phyloP scores from a whole-genome alignment of 495 filamentous ascomycete species.

The Penicillium fimorum region DNA sequence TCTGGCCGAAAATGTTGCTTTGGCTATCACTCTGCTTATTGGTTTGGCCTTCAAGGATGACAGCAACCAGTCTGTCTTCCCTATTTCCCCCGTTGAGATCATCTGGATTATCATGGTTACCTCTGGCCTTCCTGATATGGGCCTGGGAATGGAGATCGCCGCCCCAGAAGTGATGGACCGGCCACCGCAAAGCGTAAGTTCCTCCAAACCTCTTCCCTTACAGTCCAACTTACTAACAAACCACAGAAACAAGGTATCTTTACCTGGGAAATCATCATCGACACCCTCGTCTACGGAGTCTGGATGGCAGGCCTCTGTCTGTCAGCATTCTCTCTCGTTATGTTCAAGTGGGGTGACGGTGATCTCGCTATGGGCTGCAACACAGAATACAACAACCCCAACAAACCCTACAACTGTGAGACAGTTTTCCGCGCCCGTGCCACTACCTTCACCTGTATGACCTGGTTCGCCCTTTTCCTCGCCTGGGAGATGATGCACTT shows the following conservation, averaged over 20 bases:
- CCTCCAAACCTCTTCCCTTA: not conserved
- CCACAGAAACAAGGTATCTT: constrained; percentile 64
- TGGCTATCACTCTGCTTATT: constrained; percentile 65
- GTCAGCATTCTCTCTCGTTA: constrained; percentile 60
- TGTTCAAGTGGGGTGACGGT: constrained; percentile 66
- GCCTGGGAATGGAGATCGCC: constrained; percentile 67
- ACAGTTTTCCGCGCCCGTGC: constrained; percentile 70
- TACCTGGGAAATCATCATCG: constrained; percentile 63
- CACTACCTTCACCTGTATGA: constrained; percentile 68
- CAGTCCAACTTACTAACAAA: constrained; percentile 30
- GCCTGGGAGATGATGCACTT: constrained; percentile 74
- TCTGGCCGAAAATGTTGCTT: constrained; percentile 69
- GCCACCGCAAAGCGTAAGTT: constrained; percentile 58
- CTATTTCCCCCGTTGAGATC: constrained; percentile 69
- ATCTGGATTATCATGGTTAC: constrained; percentile 80
- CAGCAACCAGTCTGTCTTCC: constrained; percentile 64
- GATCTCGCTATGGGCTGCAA: constrained; percentile 64
- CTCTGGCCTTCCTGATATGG: constrained; percentile 71
- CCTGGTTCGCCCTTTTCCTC: constrained; percentile 71
- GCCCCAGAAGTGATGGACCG: constrained; percentile 65
- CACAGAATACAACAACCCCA: constrained; percentile 44
- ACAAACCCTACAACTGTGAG: constrained; percentile 48
- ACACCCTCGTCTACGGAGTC: constrained; percentile 67
- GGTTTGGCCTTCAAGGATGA: constrained; percentile 70
- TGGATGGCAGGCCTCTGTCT: constrained; percentile 71